These are phyloP conservation scores for Aspergillus viridinutans DNA, from an alignment of 2,329 filamentous ascomycete genomes.

Conservation along the genomic window DNA sequence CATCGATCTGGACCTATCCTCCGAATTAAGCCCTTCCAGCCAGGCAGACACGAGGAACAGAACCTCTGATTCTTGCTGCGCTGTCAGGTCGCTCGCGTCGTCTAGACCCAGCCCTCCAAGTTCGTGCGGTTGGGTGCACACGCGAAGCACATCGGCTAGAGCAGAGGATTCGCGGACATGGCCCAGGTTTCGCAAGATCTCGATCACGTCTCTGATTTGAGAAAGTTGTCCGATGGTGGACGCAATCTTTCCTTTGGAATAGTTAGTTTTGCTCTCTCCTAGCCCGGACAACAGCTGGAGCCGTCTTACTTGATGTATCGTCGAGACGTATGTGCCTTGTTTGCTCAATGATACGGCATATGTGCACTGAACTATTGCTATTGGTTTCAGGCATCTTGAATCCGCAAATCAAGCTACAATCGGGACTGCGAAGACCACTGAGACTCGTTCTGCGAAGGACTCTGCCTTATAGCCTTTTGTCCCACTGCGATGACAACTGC, in stretches of 20 bases:
- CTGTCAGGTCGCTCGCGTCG: background rate
- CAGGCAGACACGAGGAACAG: slow-evolving; percentile 24
- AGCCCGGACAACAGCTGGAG: background rate
- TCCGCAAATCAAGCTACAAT: background rate
- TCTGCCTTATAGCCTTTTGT: background rate
- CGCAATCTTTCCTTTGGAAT: background rate
- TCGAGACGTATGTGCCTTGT: background rate
- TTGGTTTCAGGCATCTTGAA: background rate
- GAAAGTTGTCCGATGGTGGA: background rate
- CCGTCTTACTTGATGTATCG: background rate
- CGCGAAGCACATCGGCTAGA: slow-evolving; percentile 15
- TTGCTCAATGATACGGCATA: background rate
- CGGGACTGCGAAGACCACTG: background rate
- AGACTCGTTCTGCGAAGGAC: background rate
- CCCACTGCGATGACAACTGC: background rate
- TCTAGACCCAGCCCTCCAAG: slow-evolving; percentile 16
- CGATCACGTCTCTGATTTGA: background rate
- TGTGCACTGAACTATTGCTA: background rate
- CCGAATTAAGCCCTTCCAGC: slow-evolving; percentile 27
- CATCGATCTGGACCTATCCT: slow-evolving; percentile 12
- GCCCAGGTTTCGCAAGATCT: background rate
- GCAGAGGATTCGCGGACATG: slow-evolving; percentile 7
- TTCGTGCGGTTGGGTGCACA: slow-evolving; percentile 15
- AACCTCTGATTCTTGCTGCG: slow-evolving; percentile 15
- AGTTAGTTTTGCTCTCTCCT: background rate